Base-by-base conservation (phyloP, 768 basidiomycete species). In the Naganishia kalamii region DNA sequence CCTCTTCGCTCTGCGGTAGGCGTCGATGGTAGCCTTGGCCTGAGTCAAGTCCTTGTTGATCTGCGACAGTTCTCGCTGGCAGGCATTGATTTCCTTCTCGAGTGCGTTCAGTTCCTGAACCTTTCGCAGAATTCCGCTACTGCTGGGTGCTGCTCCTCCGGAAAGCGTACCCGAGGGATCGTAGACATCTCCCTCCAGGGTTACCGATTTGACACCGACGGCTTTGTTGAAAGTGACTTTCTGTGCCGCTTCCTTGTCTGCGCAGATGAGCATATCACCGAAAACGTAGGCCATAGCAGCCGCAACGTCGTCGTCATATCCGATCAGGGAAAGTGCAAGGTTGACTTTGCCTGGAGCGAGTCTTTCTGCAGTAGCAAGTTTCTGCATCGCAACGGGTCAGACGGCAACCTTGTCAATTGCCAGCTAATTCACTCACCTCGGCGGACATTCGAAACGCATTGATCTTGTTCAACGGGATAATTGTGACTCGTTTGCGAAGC, bases 401-500 rank as follows among this genome's bases (percentile, higher is more conserved):
- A 49, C 0, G 11, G 13, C 10, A 11, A 13, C 13, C n/a, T 37
- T 11, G n/a, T 33, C 15, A 44, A 25, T 48, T 33, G 27, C 43
- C 2, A 27, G 44, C 50, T 12, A 4, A 25, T 66, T 13, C 11
- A 74, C 76, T 70, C 77, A 80, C 82, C 82, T 89, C 80, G 4
- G 81, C 77, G 3, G 81, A 72, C 60, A 85, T 80, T 43, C 76
- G 83, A 70, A 82, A 84, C 0, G 86, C 82, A 60, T 84, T 85
- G 73, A 99, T 93, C 80, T 92, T 94, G 78, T 87, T 94, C 51
- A 99, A 80, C 0, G 94, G 94, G 69, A 98, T 92, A 77, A 96
- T 86, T 0, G 92, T 96, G 21, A 94, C 89, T 21, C 92, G 85
- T 78, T 88, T 91, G 80, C 85, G 87, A 70, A 98, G 84, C 52